These are phyloP conservation scores for Gaeumannomyces sp. DNA, from an alignment of 2,329 filamentous ascomycete genomes.

Conservation along the genomic window DNA sequence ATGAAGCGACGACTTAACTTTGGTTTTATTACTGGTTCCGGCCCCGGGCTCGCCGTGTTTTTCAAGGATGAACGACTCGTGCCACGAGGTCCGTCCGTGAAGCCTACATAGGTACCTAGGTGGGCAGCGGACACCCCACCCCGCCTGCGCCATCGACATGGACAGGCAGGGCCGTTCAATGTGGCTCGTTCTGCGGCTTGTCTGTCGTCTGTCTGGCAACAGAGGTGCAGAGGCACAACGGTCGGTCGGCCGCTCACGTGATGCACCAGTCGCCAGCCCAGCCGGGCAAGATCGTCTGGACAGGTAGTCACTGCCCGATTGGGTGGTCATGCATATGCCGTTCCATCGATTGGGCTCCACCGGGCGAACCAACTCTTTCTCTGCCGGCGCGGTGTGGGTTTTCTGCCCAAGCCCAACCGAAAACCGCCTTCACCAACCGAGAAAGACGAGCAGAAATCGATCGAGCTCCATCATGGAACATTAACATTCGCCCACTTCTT, in stretches of 20 bases:
- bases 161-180: too few species aligned
- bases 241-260: background rate
- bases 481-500: background rate
- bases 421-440: too few species aligned
- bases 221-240: background rate
- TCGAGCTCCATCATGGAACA: background rate
- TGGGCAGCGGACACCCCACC: too few species aligned
- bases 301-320: background rate
- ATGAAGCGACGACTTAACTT: background rate
- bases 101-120: too few species aligned
- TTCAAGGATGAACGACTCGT: background rate
- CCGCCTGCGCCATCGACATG: background rate
- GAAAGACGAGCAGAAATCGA: background rate
- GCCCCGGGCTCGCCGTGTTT: background rate
- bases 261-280: background rate
- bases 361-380: background rate
- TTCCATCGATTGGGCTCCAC: background rate
- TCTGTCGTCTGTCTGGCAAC: background rate
- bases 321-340: background rate
- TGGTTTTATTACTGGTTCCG: background rate
- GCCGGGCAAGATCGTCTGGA: background rate
- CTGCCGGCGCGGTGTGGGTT: too few species aligned
- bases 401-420: too few species aligned
- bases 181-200: too few species aligned
- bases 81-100: too few species aligned